These are phyloP conservation scores for Thielaviopsis punctulata DNA, from an alignment of 2,329 filamentous ascomycete species.

Conservation along the genomic window DNA sequence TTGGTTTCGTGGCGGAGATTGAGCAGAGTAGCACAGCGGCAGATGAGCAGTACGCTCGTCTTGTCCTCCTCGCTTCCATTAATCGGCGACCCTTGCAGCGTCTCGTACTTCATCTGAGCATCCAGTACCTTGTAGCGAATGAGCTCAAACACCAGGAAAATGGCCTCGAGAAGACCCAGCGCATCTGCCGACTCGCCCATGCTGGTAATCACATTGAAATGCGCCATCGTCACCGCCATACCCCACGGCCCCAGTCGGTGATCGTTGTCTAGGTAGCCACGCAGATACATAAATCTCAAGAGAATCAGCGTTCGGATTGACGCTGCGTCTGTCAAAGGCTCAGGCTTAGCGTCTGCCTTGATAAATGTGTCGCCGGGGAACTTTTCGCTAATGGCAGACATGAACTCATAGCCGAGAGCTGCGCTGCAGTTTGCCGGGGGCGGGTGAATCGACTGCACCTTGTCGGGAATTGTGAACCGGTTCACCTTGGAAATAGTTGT, in stretches of 20 bases:
- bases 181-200: constrained; percentile 27
- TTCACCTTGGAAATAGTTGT: constrained; percentile 46
- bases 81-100: constrained; percentile 36
- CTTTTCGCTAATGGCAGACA: constrained; percentile 48
- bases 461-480: constrained; percentile 22
- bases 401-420: constrained; percentile 41
- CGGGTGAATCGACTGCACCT: constrained; percentile 5
- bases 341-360: constrained; percentile 37
- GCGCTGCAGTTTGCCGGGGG: constrained; percentile 18
- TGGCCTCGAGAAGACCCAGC: constrained; percentile 51
- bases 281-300: constrained; percentile 79
- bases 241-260: constrained; percentile 72
- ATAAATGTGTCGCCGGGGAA: constrained; percentile 54
- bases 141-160: constrained; percentile 72
- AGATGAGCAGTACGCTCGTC: constrained; percentile 62
- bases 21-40: constrained; percentile 67
- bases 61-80: constrained; percentile 54
- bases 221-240: constrained; percentile 52
- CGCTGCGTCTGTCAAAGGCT: constrained; percentile 47
- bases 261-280: constrained; percentile 63
- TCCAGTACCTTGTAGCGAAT: constrained; percentile 65
- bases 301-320: constrained; percentile 55
- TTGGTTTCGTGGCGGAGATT: constrained; percentile 68
- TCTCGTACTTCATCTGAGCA: constrained; percentile 40
- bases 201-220: constrained; percentile 43